These are phyloP conservation scores for Hagleromyces aurorensis DNA, from an alignment of 805 yeast genomes.

Conservation along the genomic window DNA sequence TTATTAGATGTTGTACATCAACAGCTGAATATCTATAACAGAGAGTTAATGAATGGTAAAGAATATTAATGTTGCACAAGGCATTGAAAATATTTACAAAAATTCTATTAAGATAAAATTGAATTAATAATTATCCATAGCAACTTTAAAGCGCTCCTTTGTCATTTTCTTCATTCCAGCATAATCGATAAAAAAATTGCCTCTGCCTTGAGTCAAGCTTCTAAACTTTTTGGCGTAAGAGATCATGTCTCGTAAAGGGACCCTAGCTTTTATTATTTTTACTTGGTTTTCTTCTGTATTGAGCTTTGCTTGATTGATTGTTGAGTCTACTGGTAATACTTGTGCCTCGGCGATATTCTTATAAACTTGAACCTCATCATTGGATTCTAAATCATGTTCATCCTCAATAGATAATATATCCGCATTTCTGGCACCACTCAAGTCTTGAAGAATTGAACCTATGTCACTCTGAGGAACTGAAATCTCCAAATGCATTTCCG, in stretches of 20 bases:
- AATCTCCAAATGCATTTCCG: slow-evolving; percentile 72
- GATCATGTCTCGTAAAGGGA: slow-evolving; percentile 84
- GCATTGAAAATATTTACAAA: too few species aligned
- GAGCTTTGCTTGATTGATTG: slow-evolving; percentile 26
- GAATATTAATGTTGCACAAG: too few species aligned
- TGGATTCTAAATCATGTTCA: slow-evolving; percentile 34
- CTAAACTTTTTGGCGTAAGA: slow-evolving; percentile 76
- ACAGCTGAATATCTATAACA: too few species aligned
- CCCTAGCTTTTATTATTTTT: slow-evolving; percentile 64
- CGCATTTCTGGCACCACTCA: slow-evolving; percentile 73
- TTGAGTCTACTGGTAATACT: slow-evolving; percentile 73
- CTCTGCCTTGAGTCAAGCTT: slow-evolving; percentile 85
- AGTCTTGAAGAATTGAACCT: slow-evolving; percentile 79
- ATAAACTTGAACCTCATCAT: slow-evolving; percentile 45
- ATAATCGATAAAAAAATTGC: slow-evolving; percentile 71
- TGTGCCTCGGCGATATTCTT: slow-evolving; percentile 50
- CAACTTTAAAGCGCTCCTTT: slow-evolving; percentile 40
- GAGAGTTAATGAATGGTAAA: too few species aligned
- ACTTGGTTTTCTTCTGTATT: slow-evolving; percentile 9
- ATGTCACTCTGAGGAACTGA: slow-evolving; percentile 61
- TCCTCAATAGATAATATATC: slow-evolving; percentile 66
- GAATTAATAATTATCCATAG: slow-evolving; percentile 19
- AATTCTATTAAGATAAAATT: too few species aligned
- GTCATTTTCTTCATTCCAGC: slow-evolving; percentile 63
- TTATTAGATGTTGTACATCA: too few species aligned